Evolutionary conservation across 306 rosid genomes (phyloP), one percentile per base, ranked within the genome.

Genomic region (Citrullus mucosospermus): DNA sequence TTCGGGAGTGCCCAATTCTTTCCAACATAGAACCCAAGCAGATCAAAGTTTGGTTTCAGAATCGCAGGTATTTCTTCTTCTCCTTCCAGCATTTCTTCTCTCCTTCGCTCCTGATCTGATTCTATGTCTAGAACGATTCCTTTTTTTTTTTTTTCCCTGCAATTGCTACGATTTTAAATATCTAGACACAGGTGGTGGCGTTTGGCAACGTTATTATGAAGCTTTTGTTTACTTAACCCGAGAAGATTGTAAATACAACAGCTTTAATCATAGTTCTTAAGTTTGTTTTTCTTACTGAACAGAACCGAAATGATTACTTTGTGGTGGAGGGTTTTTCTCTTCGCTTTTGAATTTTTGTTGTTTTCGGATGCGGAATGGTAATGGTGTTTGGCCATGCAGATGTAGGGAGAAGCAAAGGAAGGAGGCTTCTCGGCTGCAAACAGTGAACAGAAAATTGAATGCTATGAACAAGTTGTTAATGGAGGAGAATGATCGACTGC

Each of bases 41-140:
- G 91, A 95, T 95, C 93, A 95, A 95, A 80, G 99, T 95, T 81
- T 95, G 99, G 99, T 95, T 95, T 77, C 99, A 95, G 82, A 95
- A 95, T 89, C 90, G 99, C 32, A 92, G 99, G 98, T 91, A 76
- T 53, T 6, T 44, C 11, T 25, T 2, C 56, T 2, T 15, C 32
- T 69, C 5, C 13, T 25, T 13, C 55, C 1, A 43, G 6, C 58
- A 25, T 20, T 18, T 51, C 44, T 36, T 65, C 50, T 66, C 20
- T 20, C 43, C 12, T 66, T 22, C 51, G 16, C 18, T 44, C 57
- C 46, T 46, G 57, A 46, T 70, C 39, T 6, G 57, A 46, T 70
- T 70, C 4, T 25, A 46, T 25, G 57, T 13, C 18, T 20, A 3
- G 2, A 17, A 46, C 2, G 30, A 1, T 70, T 70, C 57, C 1